phyloP scores from a whole-genome alignment of 2,329 filamentous ascomycete genomes.

The Colletotrichum tabaci region DNA sequence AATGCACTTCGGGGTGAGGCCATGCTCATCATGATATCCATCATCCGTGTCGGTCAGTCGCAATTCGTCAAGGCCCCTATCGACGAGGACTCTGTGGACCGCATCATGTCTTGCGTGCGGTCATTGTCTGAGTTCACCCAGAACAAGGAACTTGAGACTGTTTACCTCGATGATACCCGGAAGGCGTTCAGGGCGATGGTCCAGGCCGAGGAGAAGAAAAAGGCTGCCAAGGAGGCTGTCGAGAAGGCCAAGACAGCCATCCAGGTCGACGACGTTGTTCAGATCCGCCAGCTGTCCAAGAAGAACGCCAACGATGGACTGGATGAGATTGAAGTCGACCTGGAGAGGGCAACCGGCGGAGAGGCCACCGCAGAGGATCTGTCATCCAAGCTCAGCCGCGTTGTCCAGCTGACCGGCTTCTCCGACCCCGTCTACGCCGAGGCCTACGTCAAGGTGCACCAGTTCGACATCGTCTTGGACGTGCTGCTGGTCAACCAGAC shows the following conservation, averaged over 20 bases:
- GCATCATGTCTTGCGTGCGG: slow-evolving; percentile 97
- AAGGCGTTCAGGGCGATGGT: slow-evolving; percentile 99
- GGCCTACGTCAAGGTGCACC: slow-evolving; percentile 98
- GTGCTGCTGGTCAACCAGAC: slow-evolving; percentile 98
- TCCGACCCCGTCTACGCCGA: slow-evolving; percentile 99
- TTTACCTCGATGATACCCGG: slow-evolving; percentile 94
- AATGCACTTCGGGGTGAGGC: slow-evolving; percentile 96
- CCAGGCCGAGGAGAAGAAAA: slow-evolving; percentile 96
- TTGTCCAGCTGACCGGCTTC: slow-evolving; percentile 98
- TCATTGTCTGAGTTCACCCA: slow-evolving; percentile 91
- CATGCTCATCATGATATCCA: slow-evolving; percentile 99
- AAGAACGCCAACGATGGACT: slow-evolving; percentile 87
- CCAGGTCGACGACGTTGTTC: slow-evolving; percentile 95
- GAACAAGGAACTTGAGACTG: slow-evolving; percentile 90
- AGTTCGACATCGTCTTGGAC: slow-evolving; percentile 98
- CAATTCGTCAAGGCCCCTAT: slow-evolving; percentile 98
- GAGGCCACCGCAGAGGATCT: slow-evolving; percentile 88
- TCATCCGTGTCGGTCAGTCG: slow-evolving; percentile 98
- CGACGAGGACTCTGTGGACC: slow-evolving; percentile 97
- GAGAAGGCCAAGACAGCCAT: slow-evolving; percentile 95
- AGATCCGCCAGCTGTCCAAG: slow-evolving; percentile 92
- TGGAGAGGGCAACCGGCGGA: slow-evolving; percentile 94
- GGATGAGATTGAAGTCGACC: slow-evolving; percentile 89
- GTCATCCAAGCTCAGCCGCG: slow-evolving; percentile 92
- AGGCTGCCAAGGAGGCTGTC: slow-evolving; percentile 91